Base-by-base conservation (phyloP, 2,329 filamentous ascomycete species). In the Myriosclerotinia curreyana region DNA sequence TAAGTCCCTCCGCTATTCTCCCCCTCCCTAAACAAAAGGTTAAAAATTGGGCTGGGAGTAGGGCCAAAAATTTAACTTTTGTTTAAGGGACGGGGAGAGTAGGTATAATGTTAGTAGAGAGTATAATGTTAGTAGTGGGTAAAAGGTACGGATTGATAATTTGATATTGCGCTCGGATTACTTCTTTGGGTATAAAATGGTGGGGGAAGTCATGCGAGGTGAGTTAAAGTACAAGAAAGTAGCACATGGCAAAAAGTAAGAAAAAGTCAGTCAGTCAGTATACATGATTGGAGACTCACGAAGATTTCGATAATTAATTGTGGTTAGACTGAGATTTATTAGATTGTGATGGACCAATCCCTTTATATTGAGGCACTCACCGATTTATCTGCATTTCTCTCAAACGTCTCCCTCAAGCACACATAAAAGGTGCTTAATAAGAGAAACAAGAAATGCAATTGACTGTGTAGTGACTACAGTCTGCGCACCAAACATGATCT, bases 381-480 rank as follows among this genome's bases (percentile, higher is more conserved):
- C 17, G 42, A 44, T 20, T 17, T 3, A 50, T 50, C 22, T 28
- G 22, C 28, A 25, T 50, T 50, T 42, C 40, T 42, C 40, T 42
- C 5, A 3, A 17, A 42, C 14, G 14, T 42, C 49, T 8, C 11
- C n/a, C 12, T 34, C 50, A 20, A 36, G 28, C 28, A 36, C 14
- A 20, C 4, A 50, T 5, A 12, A 4, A 20, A 36, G 22, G 8
- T 5, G 38, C 56, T 28, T 40, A 60, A 40, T 60, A 50, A 8
- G 44, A 40, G 5, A 60, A 60, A 17, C 56, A 60, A 36, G 9
- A 12, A 25, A 28, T 12, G 15, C 56, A 60, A 38, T 60, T 28
- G 22, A 60, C 8, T 50, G 56, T 60, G 17, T 50, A 60, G n/a
- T 60, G 58, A 40, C 5, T 14, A 40, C 58, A 60, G 3, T 3